Conservation (phyloP, 2,329 filamentous ascomycete genomes). For the Apiospora saccharicola region DNA sequence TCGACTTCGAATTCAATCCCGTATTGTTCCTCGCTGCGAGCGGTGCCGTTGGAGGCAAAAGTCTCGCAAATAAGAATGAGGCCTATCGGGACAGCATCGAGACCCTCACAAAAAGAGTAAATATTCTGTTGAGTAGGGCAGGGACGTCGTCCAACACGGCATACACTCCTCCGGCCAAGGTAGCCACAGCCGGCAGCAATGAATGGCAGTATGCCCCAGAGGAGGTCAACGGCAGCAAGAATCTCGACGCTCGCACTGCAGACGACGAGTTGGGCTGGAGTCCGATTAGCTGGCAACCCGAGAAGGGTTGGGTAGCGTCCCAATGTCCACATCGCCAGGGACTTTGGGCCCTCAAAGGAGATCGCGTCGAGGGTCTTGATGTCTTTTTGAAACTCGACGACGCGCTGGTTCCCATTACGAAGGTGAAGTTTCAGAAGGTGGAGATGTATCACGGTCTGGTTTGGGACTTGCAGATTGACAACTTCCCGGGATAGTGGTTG, state of each 20-base stretch:
- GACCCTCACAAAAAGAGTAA: not conserved
- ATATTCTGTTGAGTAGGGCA: not conserved
- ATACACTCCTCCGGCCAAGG: not conserved
- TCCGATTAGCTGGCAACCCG: not conserved
- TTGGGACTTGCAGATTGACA: not conserved
- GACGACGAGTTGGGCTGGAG: not conserved
- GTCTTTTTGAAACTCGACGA: not conserved
- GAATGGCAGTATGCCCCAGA: not conserved
- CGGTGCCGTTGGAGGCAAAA: not conserved
- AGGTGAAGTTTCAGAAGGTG: not conserved
- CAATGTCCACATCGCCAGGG: not conserved
- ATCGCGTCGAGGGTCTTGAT: not conserved
- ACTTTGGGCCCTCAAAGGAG: not conserved
- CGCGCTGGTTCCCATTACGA: not conserved
- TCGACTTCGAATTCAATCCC: not conserved
- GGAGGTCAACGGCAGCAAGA: not conserved
- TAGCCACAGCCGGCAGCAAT: too few species aligned
- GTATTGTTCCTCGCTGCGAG: not conserved
- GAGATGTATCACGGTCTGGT: not conserved
- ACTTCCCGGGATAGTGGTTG: not conserved
- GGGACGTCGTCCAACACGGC: not conserved
- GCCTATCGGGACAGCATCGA: not conserved
- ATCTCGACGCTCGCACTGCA: not conserved
- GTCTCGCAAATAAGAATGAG: not conserved
- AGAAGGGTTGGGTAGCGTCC: not conserved